A percentile compares a stretch with the other conserved stretches of the same genome.
Evolutionary conservation across 371 early-diverging fungal species (phyloP).

Genomic region (Coemansia linderi): DNA sequence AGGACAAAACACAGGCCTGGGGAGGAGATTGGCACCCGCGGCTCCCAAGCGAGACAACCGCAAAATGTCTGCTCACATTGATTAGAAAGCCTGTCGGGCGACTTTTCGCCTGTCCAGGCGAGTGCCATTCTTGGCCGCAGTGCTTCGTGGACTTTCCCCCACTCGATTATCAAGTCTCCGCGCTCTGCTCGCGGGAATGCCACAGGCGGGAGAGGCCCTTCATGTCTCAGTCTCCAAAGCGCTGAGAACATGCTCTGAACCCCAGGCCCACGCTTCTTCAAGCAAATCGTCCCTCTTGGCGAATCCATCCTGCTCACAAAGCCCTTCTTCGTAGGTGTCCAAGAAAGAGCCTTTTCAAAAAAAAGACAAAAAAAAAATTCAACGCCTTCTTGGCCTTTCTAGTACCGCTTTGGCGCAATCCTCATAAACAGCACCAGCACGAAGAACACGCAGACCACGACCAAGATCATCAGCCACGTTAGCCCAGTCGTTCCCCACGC

Average conservation of each 20-base stretch:
- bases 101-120: neutral
- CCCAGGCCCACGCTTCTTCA: slow-evolving; percentile 4
- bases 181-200: neutral
- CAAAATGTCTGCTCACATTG: neutral
- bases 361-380: neutral
- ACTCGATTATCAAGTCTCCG: neutral
- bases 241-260: neutral
- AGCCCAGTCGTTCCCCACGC: slow-evolving; percentile 73
- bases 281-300: neutral
- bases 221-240: neutral
- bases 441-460: slow-evolving; percentile 69
- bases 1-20: slow-evolving; percentile 4
- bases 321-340: neutral
- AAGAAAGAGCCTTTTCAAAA: neutral
- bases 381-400: neutral
- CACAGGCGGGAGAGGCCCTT: neutral
- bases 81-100: neutral
- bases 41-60: slow-evolving; percentile 1
- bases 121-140: slow-evolving; percentile 1
- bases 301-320: slow-evolving; percentile 1
- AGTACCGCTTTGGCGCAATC: slow-evolving; percentile 64
- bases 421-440: slow-evolving; percentile 70
- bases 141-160: neutral
- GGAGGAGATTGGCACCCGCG: neutral
- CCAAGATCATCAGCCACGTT: slow-evolving; percentile 63